Percentiles rank a stretch among this genome's conserved stretches.
These are phyloP conservation scores for Fraxinus sp. DNA, from an alignment of 305 asterid genomes.

Conservation along the genomic window DNA sequence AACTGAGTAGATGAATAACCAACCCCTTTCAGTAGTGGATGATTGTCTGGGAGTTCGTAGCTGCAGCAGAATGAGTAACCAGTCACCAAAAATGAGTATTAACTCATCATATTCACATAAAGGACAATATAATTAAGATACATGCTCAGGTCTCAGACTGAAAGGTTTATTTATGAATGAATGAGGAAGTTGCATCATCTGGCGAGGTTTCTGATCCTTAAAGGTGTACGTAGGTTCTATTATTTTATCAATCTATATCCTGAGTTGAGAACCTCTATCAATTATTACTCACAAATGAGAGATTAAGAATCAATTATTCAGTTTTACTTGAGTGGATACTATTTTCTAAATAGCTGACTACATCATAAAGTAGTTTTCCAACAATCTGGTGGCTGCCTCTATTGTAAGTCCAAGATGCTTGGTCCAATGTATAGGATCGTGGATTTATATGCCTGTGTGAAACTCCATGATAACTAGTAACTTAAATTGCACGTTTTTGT, in stretches of 20 bases:
- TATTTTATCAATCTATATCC: background rate
- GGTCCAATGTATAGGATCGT: background rate
- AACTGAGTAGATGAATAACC: constrained; percentile 33
- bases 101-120: background rate
- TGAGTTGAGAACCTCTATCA: background rate
- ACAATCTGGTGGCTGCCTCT: background rate
- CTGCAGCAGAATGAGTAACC: constrained; percentile 45
- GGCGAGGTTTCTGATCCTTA: background rate
- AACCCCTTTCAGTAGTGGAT: constrained; percentile 71
- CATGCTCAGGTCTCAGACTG: background rate
- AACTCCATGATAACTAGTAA: background rate
- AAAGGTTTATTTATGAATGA: background rate
- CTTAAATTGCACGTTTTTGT: background rate
- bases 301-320: background rate
- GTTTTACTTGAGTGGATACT: background rate
- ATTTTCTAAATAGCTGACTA: background rate
- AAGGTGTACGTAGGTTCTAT: background rate
- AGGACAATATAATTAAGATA: background rate
- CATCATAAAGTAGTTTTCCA: background rate
- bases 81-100: constrained; percentile 21
- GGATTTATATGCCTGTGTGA: background rate
- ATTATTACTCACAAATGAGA: background rate
- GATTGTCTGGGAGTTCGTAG: constrained; percentile 83
- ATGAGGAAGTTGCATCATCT: background rate
- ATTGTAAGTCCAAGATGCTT: background rate